Base-by-base conservation (phyloP, 495 filamentous ascomycete species). In the Tuber calosporum region DNA sequence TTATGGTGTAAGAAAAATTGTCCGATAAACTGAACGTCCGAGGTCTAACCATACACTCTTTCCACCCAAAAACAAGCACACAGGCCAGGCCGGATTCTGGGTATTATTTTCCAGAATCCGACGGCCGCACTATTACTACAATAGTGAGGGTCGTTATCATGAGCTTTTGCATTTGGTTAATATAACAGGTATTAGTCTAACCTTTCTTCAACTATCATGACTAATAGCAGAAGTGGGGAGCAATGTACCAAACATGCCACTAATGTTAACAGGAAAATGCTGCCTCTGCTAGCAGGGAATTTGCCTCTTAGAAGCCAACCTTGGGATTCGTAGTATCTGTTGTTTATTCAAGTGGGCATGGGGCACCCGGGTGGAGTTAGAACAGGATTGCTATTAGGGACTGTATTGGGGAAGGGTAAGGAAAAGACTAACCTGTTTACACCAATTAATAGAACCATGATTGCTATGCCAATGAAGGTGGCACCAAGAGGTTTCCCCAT, bases 241-340 rank as follows among this genome's bases (percentile, higher is more conserved):
- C n/a, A 72, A 62, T 76, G 40, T 66, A 81, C 79, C 72, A 79
- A 42, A 73, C 81, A 82, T n/a, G 92, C 87, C 39, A 96, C 84
- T 69, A 91, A 83, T 11, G 90, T 87, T 53, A 97, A 87, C 48
- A 97, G 74, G 37, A 93, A 86, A 75, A 99, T 88, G 74, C 93
- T 95, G 34, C 93, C 94, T 66, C 94, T 86, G 79, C 92, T 94
- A 1, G 94, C 94, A 0, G 94, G 94, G 76, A 97, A 99, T 81
- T 97, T 97, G 72, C 94, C 94, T 72, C 89, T 86, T 53, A 97
- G 89, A 70, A 99, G 89, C 91, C 96, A 99, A 78, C 94, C 89
- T 84, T 93, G 89, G 37, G 85, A 82, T 77, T 86, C 84, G 71
- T 89, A 85, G 72, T 89, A 90, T 66, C 88, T 83, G 66, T 87